phyloP scores from a whole-genome alignment of 768 basidiomycete species.

The Imleria badia region DNA sequence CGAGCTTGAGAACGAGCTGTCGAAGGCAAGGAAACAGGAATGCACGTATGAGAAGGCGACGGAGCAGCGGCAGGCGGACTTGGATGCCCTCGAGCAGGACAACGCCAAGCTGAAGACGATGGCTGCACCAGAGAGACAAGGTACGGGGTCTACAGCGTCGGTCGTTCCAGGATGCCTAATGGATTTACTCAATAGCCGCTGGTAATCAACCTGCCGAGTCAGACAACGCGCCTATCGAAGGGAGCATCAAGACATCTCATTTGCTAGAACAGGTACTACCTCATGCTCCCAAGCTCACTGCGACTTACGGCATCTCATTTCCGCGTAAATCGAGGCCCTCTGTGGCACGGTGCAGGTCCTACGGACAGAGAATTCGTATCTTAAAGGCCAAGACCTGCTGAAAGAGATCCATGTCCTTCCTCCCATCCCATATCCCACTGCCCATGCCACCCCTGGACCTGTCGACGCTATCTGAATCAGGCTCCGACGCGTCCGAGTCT shows the following conservation, averaged over 20 bases:
- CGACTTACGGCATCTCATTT: slow-evolving; percentile 2
- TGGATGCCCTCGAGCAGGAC: slow-evolving; percentile 82
- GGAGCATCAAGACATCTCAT: slow-evolving; percentile 83
- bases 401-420: slow-evolving; percentile 77
- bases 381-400: slow-evolving; percentile 90
- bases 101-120: slow-evolving; percentile 77
- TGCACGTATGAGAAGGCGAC: slow-evolving; percentile 90
- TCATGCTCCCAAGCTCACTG: slow-evolving; percentile 7
- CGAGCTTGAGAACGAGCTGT: slow-evolving; percentile 80
- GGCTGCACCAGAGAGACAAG: slow-evolving; percentile 67
- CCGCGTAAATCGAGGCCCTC: slow-evolving; percentile 77
- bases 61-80: slow-evolving; percentile 86
- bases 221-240: slow-evolving; percentile 69
- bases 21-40: no score
- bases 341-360: slow-evolving; percentile 89
- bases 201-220: slow-evolving; percentile 53
- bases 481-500: slow-evolving; percentile 61
- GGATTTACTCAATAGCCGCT: slow-evolving; percentile 32
- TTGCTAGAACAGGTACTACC: slow-evolving; percentile 83
- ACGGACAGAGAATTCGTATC: slow-evolving; percentile 89
- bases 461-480: slow-evolving; percentile 68
- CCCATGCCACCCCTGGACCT: slow-evolving; percentile 69
- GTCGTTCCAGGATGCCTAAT: not conserved
- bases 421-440: slow-evolving; percentile 47
- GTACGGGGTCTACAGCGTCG: slow-evolving; percentile 37